These are phyloP conservation scores for Crithidia thermophila DNA, from an alignment of 208 protist species.

Conservation along the genomic window DNA sequence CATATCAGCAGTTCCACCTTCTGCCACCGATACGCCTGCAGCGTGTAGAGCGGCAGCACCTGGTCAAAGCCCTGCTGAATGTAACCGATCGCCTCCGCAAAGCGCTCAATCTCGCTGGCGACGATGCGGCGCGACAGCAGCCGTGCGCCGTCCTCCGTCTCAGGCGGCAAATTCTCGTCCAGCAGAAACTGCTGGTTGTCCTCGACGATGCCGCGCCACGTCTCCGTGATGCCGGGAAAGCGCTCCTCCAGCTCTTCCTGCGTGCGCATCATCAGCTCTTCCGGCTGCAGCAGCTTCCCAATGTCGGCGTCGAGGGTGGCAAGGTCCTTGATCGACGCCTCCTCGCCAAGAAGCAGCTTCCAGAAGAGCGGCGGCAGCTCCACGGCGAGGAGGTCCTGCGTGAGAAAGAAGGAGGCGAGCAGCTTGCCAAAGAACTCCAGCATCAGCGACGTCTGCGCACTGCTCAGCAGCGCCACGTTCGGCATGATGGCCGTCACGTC, in stretches of 20 bases:
- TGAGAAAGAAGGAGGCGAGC: slow-evolving; percentile 93
- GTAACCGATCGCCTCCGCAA: slow-evolving; percentile 63
- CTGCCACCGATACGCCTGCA: slow-evolving; percentile 88
- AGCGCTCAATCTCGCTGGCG: slow-evolving; percentile 64
- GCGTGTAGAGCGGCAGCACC: slow-evolving; percentile 82
- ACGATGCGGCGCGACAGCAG: slow-evolving; percentile 71
- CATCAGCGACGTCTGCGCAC: slow-evolving; percentile 82
- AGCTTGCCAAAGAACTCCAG: slow-evolving; percentile 94
- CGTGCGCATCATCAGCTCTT: slow-evolving; percentile 62
- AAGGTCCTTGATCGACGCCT: slow-evolving; percentile 58
- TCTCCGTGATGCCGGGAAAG: slow-evolving; percentile 70
- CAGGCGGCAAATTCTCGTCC: slow-evolving; percentile 50
- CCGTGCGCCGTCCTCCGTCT: slow-evolving; percentile 43
- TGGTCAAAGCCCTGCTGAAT: slow-evolving; percentile 82
- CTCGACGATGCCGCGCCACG: slow-evolving; percentile 44
- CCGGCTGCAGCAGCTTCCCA: slow-evolving; percentile 51
- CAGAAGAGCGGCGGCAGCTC: slow-evolving; percentile 94
- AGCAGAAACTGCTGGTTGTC: slow-evolving; percentile 53
- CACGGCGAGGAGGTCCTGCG: slow-evolving; percentile 88
- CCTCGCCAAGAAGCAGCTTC: slow-evolving; percentile 89
- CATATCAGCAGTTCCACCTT: slow-evolving; percentile 83
- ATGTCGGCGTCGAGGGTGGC: slow-evolving; percentile 66
- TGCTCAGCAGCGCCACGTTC: slow-evolving; percentile 51
- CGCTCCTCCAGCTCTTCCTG: slow-evolving; percentile 83
- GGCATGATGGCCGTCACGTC: slow-evolving; percentile 76